These are phyloP conservation scores for Daldinia concentrica DNA, from an alignment of 495 filamentous ascomycete species.

Conservation along the genomic window DNA sequence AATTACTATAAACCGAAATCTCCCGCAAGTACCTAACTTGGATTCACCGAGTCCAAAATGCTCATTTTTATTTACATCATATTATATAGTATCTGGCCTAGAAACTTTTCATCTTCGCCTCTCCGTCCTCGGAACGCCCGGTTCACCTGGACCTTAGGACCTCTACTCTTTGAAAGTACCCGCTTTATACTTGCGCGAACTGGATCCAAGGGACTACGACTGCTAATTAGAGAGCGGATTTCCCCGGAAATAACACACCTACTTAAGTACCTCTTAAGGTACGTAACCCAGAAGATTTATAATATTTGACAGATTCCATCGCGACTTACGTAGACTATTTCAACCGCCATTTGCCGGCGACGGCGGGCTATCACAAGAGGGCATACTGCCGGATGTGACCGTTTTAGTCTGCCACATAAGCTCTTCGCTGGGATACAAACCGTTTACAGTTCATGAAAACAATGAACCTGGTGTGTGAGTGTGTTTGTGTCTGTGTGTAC, in stretches of 20 bases:
- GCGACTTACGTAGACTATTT: not conserved
- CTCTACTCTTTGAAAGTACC: not conserved
- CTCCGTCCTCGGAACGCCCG: conserved; percentile 20
- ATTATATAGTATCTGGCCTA: not conserved
- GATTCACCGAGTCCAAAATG: not conserved
- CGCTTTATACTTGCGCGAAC: conserved; percentile 4
- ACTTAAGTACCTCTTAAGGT: not conserved
- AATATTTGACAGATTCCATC: not conserved
- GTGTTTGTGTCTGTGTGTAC: not conserved
- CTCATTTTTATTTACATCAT: not conserved
- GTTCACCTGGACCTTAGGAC: not conserved
- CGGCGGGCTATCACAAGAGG: not conserved
- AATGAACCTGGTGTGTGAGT: not conserved
- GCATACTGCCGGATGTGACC: not conserved
- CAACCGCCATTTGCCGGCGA: not conserved
- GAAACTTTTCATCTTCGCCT: conserved; percentile 7
- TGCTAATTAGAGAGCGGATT: not conserved
- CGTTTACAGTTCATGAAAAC: not conserved
- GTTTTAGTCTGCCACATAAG: not conserved
- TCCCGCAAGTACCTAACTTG: not conserved
- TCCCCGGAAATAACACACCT: not conserved
- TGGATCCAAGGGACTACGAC: not conserved
- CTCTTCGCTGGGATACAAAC: not conserved
- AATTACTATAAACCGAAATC: not conserved
- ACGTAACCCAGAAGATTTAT: not conserved